phyloP scores from a whole-genome alignment of 805 yeast species.

The Yarrowia divulgata region DNA sequence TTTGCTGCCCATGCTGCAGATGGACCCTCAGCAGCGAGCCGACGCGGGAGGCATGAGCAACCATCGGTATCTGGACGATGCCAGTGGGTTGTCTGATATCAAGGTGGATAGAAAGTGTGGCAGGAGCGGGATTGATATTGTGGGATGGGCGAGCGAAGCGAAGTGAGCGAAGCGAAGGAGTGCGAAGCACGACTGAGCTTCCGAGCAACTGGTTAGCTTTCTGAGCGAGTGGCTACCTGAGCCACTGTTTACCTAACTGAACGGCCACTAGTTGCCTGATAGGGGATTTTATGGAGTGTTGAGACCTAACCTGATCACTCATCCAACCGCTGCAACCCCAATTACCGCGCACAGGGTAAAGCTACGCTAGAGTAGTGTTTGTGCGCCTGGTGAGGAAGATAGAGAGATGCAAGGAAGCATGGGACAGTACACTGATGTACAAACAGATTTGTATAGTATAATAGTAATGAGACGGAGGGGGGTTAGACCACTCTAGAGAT shows the following conservation, averaged over 20 bases:
- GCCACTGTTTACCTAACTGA: no score
- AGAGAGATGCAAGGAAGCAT: slow-evolving; percentile 4
- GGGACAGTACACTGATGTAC: neutral
- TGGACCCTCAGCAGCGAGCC: slow-evolving; percentile 81
- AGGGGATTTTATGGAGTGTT: no score
- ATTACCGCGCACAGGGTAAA: neutral
- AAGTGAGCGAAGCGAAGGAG: slow-evolving; percentile 42
- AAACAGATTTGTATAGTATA: slow-evolving; percentile 8
- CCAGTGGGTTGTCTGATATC: slow-evolving; percentile 75
- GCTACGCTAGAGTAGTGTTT: slow-evolving; percentile 21
- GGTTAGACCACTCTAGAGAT: no score
- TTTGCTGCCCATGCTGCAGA: slow-evolving; percentile 77
- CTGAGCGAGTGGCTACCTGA: no score
- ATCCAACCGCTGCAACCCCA: no score
- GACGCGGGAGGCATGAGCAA: slow-evolving; percentile 96
- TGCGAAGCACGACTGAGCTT: neutral
- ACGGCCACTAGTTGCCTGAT: no score
- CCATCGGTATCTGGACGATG: slow-evolving; percentile 83
- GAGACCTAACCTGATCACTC: no score
- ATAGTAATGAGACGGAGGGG: neutral
- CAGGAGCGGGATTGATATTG: slow-evolving; percentile 84
- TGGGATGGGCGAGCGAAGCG: slow-evolving; percentile 86
- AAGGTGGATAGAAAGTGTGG: slow-evolving; percentile 76
- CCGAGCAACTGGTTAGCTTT: neutral
- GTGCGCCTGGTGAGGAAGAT: neutral